phyloP scores from a whole-genome alignment of 345 rosid genomes.

The Carallia pectinifolia region DNA sequence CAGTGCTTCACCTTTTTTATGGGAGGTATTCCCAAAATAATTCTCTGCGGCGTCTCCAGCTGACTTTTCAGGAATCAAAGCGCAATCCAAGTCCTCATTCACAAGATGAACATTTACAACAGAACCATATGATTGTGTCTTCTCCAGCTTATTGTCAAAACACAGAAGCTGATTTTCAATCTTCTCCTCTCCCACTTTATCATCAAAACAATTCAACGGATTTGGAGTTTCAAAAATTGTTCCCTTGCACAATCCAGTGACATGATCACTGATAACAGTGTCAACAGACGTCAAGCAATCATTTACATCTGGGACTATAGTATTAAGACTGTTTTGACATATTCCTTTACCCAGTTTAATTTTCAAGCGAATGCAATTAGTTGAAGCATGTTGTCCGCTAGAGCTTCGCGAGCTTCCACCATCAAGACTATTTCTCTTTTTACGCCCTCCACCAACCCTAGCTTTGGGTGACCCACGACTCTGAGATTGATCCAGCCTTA shows the following conservation, averaged over 20 bases:
- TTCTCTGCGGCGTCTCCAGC: slow-evolving; percentile 41
- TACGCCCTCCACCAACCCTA: slow-evolving; percentile 32
- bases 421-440: slow-evolving; percentile 31
- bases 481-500: slow-evolving; percentile 34
- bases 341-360: slow-evolving; percentile 70
- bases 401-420: slow-evolving; percentile 34
- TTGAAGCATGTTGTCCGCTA: slow-evolving; percentile 39
- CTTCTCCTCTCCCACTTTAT: slow-evolving; percentile 35
- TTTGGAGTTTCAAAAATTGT: slow-evolving; percentile 31
- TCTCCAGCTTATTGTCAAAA: slow-evolving; percentile 28
- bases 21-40: slow-evolving; percentile 30
- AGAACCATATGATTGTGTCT: slow-evolving; percentile 30
- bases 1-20: slow-evolving; percentile 36
- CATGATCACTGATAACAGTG: slow-evolving; percentile 22
- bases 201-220: slow-evolving; percentile 23
- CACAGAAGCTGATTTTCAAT: slow-evolving; percentile 23
- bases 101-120: slow-evolving; percentile 26
- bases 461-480: slow-evolving; percentile 36
- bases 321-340: slow-evolving; percentile 37
- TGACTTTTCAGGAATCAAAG: slow-evolving; percentile 34
- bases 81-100: slow-evolving; percentile 33
- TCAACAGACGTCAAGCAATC: slow-evolving; percentile 33
- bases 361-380: slow-evolving; percentile 64
- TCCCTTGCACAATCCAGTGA: slow-evolving; percentile 21
- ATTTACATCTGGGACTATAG: slow-evolving; percentile 38